Conservation (phyloP, 2,329 filamentous ascomycete species). For the Fonsecaea multimorphosa region DNA sequence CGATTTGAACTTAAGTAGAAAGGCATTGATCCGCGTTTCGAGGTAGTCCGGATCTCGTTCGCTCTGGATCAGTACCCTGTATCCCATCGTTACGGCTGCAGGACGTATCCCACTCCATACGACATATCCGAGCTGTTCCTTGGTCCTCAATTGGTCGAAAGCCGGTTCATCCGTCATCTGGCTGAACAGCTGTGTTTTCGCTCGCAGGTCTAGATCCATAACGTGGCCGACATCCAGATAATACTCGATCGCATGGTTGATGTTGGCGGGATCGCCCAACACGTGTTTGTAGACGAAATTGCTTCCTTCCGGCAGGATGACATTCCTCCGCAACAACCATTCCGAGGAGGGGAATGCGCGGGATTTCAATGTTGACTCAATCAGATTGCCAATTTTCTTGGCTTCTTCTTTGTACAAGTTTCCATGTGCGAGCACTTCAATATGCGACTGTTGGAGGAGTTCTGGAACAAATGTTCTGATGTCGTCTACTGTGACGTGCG, state of each 20-base stretch:
- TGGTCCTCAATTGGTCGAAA: conserved; percentile 93
- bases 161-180: conserved; percentile 93
- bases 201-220: conserved; percentile 71
- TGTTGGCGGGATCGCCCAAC: conserved; percentile 83
- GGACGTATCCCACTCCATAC: conserved; percentile 81
- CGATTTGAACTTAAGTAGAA: conserved; percentile 71
- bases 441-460: conserved; percentile 79
- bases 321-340: conserved; percentile 77
- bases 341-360: conserved; percentile 75
- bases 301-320: conserved; percentile 77
- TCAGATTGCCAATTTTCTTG: conserved; percentile 78
- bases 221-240: conserved; percentile 73
- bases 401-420: conserved; percentile 96
- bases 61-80: conserved; percentile 90
- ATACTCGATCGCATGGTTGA: conserved; percentile 86
- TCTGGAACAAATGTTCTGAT: conserved; percentile 80
- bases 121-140: conserved; percentile 94
- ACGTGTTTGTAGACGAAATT: conserved; percentile 84
- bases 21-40: conserved; percentile 84
- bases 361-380: conserved; percentile 78
- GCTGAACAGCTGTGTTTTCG: conserved; percentile 79
- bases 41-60: conserved; percentile 84
- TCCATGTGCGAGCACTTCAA: conserved; percentile 87
- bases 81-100: conserved; percentile 79
- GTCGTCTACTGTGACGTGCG: conserved; percentile 73